These are phyloP conservation scores for Echites panduratus DNA, from an alignment of 257 asterid species.

Conservation along the genomic window DNA sequence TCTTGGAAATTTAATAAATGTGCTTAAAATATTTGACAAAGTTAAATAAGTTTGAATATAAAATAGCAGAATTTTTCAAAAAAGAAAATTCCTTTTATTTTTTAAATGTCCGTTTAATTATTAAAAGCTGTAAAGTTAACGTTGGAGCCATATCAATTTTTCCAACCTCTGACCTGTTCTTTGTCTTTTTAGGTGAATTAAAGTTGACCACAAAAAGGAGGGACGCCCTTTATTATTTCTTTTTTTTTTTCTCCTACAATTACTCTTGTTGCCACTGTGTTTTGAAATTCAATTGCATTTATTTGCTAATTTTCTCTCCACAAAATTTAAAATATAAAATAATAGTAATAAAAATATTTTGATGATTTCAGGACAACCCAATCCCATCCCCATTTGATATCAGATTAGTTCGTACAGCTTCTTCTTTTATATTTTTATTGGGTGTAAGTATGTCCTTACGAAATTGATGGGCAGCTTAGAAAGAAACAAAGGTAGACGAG, in stretches of 20 bases:
- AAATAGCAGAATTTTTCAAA: constrained; percentile 26
- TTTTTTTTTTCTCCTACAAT: constrained; percentile 21
- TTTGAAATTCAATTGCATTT: neutral
- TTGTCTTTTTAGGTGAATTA: constrained; percentile 64
- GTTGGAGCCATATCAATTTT: constrained; percentile 49
- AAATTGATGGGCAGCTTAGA: neutral
- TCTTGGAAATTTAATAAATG: constrained; percentile 64
- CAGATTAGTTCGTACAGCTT: no score
- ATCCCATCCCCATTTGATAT: neutral
- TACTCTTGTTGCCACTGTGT: constrained; percentile 38
- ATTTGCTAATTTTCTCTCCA: neutral
- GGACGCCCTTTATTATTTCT: constrained; percentile 22
- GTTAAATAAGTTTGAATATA: constrained; percentile 37
- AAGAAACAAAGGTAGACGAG: neutral
- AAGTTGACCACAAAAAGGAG: constrained; percentile 35
- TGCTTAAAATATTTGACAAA: constrained; percentile 36
- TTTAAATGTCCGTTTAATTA: constrained; percentile 36
- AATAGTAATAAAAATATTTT: neutral
- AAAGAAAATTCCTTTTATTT: constrained; percentile 19
- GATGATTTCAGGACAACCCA: neutral
- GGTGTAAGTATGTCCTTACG: no score
- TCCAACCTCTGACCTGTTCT: constrained; percentile 64
- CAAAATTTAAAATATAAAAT: neutral
- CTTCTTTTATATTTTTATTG: no score
- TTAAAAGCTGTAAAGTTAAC: constrained; percentile 70